Percentiles rank a stretch among this genome's conserved stretches.
Conservation (phyloP, 805 yeast genomes). For the Cyberlindnera maritima region DNA sequence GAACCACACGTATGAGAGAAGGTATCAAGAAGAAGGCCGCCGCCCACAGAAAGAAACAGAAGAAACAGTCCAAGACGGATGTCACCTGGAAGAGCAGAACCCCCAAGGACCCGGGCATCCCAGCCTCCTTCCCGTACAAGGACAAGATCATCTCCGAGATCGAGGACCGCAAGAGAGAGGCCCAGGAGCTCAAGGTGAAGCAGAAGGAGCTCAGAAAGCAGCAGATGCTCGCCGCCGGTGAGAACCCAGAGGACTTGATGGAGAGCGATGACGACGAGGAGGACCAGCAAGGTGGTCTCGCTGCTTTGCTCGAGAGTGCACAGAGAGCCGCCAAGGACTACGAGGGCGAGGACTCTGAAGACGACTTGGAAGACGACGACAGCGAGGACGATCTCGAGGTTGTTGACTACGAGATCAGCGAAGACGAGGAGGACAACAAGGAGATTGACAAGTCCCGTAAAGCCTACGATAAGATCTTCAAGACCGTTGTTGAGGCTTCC, state of each 20-base stretch:
- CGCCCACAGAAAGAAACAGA: slow-evolving; percentile 85
- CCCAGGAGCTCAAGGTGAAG: slow-evolving; percentile 51
- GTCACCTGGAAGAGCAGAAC: slow-evolving; percentile 87
- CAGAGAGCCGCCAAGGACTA: slow-evolving; percentile 79
- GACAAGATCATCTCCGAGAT: slow-evolving; percentile 73
- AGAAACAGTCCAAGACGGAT: slow-evolving; percentile 81
- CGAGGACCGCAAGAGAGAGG: slow-evolving; percentile 57
- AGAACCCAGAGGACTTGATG: slow-evolving; percentile 34
- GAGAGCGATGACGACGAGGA: slow-evolving; percentile 38
- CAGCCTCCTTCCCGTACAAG: slow-evolving; percentile 92
- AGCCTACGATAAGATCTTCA: slow-evolving; percentile 92
- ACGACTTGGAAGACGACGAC: slow-evolving; percentile 43
- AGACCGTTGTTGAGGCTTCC: slow-evolving; percentile 86
- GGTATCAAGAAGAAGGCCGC: slow-evolving; percentile 95
- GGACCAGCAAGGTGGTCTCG: slow-evolving; percentile 50
- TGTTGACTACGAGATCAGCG: slow-evolving; percentile 46
- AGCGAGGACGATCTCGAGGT: slow-evolving; percentile 45
- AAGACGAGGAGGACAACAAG: slow-evolving; percentile 40
- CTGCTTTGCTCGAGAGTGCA: slow-evolving; percentile 88
- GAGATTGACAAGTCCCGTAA: slow-evolving; percentile 76
- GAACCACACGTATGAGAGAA: slow-evolving; percentile 89
- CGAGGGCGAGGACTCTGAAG: slow-evolving; percentile 50
- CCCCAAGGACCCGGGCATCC: slow-evolving; percentile 92
- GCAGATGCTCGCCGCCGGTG: slow-evolving; percentile 38
- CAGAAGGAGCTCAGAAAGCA: slow-evolving; percentile 48